Evolutionary conservation across 345 rosid species (phyloP), one percentile per base, ranked within the genome.

Genomic region (Toxicodendron radicans): DNA sequence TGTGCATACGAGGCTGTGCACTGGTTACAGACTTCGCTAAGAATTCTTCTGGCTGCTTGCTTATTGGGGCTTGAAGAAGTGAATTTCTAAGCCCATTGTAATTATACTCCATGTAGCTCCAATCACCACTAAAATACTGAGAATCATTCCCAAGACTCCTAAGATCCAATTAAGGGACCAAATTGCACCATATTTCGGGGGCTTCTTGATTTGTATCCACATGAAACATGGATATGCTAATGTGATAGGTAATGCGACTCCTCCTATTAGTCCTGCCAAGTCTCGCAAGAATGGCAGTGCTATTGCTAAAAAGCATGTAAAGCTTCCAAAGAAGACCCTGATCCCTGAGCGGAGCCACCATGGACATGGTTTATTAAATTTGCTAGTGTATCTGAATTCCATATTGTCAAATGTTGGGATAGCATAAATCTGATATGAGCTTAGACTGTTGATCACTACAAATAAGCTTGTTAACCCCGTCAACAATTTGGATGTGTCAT

Each of bases 391-490:
- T 73, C 79, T 80, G 46, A 83, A 68, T 76, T 90, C 90, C 35
- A 90, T 64, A 66, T 82, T 85, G 79, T 90, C 92, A 27, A 86
- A 86, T 2, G 84, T 87, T 3, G 90, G 92, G 90, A 85, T 90
- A 2, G 91, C 90, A 32, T 86, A 86, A 65, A 90, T 82, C 77
- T 87, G 90, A 74, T 87, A 86, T 0, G 89, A 83, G 78, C 86
- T 86, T 63, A 88, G 83, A 75, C 87, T 70, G 84, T 81, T 86
- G 18, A 86, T 46, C 38, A 87, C 84, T n/a, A 90, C 75, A 17
- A 90, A 82, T 13, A 86, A 49, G 66, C 90, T 77, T 60, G 84
- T 74, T 59, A 88, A 20, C 24, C 83, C 82, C 20, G 86, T 80
- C 32, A 83, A 24, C 14, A 45, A 45, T 59, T 74, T 85, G 0